Base-by-base conservation (phyloP, 495 filamentous ascomycete species). In the Sordaria brevicollis region DNA sequence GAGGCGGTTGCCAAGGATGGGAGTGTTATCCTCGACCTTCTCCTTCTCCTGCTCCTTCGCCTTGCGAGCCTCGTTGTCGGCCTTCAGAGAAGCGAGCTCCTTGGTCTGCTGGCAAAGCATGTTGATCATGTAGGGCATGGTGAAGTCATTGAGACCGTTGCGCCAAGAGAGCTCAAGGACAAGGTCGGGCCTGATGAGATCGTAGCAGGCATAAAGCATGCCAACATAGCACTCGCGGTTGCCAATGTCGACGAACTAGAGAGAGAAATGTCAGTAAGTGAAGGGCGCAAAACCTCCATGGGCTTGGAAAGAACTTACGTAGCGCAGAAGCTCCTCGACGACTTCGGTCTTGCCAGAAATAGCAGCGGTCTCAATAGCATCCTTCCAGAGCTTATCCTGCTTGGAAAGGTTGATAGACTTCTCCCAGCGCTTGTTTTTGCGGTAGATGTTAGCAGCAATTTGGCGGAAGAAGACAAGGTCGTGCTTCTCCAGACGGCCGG, bases 51-150 rank as follows among this genome's bases (percentile, higher is more conserved):
- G 88, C 80, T 99, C 96, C 71, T 89, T 90, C 31, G 86, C 85
- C 86, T 98, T 99, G 76, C 96, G 92, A 78, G 96, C 93, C 79
- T 99, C 96, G 78, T 98, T 98, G 82, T 99, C 96, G 72, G 92
- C 93, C 86, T 94, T 94, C 37, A 99, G 86, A 69, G 81, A 80
- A 71, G 93, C 89, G 72, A 99, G 90, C 25, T 94, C 89, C 35
- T 89, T 88, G 66, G 93, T 92, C 80, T 97, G 94, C 79, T 96
- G 92, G 80, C 88, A 90, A 74, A 98, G 86, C 81, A 93, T 90
- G 84, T 97, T 98, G 86, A 99, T 98, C 93, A 99, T 96, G 85
- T 93, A 99, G 17, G 96, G 96, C 96, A 99, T 98, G 69, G 94
- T 96, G 83, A 96, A 98, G 85, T 99, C 96, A 72, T 90, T 89